Evolutionary conservation across 345 rosid genomes (phyloP).

Genomic region (Melaleuca alternifolia): DNA sequence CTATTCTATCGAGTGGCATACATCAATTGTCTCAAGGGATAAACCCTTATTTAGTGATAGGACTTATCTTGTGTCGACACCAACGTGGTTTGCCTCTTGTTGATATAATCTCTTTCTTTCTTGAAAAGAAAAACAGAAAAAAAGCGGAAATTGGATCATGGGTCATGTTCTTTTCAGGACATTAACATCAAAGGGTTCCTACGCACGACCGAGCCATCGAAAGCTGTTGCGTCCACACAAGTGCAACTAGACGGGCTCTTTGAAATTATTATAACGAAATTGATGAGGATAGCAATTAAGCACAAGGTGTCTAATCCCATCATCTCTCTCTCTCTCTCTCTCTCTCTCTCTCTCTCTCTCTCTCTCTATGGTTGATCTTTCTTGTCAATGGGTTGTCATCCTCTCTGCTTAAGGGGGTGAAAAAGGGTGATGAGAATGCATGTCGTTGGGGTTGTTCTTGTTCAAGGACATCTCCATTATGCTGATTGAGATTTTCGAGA

Average conservation of each 20-base stretch:
- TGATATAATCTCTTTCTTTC: background rate
- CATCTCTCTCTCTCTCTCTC: background rate
- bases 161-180: slow-evolving; percentile 4
- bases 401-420: slow-evolving; percentile 14
- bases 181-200: slow-evolving; percentile 17
- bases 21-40: slow-evolving; percentile 18
- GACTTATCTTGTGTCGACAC: background rate
- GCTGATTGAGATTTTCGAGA: slow-evolving; percentile 20
- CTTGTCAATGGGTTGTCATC: slow-evolving; percentile 52
- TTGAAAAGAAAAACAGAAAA: background rate
- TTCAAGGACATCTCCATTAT: slow-evolving; percentile 35
- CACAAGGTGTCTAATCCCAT: slow-evolving; percentile 45
- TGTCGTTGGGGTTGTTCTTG: background rate
- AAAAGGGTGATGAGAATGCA: slow-evolving; percentile 10
- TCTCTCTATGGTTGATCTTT: slow-evolving; percentile 37
- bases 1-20: slow-evolving; percentile 15
- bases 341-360: background rate
- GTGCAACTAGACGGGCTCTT: background rate
- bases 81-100: slow-evolving; percentile 30
- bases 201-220: slow-evolving; percentile 4
- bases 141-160: background rate
- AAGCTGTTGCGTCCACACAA: background rate
- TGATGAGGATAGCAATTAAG: slow-evolving; percentile 20
- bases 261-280: slow-evolving; percentile 25
- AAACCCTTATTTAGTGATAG: slow-evolving; percentile 3